A percentile compares a stretch with the other conserved stretches of the same genome.
These are phyloP conservation scores for Tylopilus sp. DNA, from an alignment of 768 basidiomycete genomes.

Conservation along the genomic window DNA sequence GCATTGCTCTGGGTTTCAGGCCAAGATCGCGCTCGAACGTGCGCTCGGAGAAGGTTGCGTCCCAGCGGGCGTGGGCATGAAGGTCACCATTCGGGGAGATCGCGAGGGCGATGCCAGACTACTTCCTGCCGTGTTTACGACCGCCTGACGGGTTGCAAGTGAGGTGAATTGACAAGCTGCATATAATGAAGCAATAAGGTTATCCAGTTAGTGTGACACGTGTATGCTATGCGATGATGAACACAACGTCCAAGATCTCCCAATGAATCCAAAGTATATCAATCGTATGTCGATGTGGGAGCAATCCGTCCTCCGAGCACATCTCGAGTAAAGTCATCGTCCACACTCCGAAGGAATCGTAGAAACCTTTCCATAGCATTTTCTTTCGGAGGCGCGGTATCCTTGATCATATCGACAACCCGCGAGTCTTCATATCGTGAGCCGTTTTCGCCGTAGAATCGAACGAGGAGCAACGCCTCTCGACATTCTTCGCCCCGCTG, in stretches of 20 bases:
- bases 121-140: constrained; percentile 16
- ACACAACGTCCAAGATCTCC: not conserved
- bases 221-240: constrained; percentile 1
- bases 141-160: not conserved
- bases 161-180: not conserved
- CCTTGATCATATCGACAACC: constrained; percentile 50
- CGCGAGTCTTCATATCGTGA: constrained; percentile 44
- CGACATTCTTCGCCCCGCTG: constrained; percentile 46
- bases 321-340: constrained; percentile 37
- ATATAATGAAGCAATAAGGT: not conserved
- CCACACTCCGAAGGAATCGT: constrained; percentile 44
- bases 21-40: constrained; percentile 64
- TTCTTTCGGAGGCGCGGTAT: constrained; percentile 39
- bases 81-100: constrained; percentile 54
- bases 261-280: not conserved
- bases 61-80: constrained; percentile 72
- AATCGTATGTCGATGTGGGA: not conserved
- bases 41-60: constrained; percentile 76
- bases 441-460: constrained; percentile 56
- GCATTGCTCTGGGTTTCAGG: constrained; percentile 82
- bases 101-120: constrained; percentile 37
- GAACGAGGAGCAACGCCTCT: constrained; percentile 49
- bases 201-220: not conserved
- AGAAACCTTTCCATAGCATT: constrained; percentile 49
- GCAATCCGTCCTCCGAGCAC: constrained; percentile 12